Conservation (phyloP, 768 basidiomycete genomes). For the Rhodocollybia butyracea region DNA sequence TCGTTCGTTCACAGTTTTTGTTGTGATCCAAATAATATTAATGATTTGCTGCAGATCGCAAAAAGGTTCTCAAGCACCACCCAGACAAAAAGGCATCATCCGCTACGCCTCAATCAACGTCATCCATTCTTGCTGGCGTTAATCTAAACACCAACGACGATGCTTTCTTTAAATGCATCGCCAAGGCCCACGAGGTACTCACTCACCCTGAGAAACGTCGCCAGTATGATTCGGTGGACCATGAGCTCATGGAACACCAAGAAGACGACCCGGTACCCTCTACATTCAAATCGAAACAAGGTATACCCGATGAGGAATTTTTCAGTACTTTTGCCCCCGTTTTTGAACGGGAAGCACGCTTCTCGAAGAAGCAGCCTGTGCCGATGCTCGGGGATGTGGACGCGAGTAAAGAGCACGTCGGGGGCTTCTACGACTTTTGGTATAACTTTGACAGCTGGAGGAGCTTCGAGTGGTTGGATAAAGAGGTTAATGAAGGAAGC, state of each 20-base stretch:
- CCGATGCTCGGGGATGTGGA: constrained; percentile 72
- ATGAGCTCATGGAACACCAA: constrained; percentile 66
- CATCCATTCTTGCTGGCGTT: constrained; percentile 45
- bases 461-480: constrained; percentile 96
- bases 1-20: constrained; percentile 54
- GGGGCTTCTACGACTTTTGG: constrained; percentile 98
- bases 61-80: constrained; percentile 98
- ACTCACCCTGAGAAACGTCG: constrained; percentile 82
- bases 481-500: constrained; percentile 97
- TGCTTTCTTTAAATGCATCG: constrained; percentile 99
- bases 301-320: constrained; percentile 48
- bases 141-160: constrained; percentile 91
- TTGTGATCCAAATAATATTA: background rate
- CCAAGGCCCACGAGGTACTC: constrained; percentile 96
- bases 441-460: constrained; percentile 99
- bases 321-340: constrained; percentile 75
- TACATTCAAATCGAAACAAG: constrained; percentile 56
- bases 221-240: constrained; percentile 97
- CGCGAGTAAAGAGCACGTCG: constrained; percentile 77
- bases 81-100: constrained; percentile 85
- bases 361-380: constrained; percentile 83
- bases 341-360: constrained; percentile 89
- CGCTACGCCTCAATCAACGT: constrained; percentile 20
- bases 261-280: constrained; percentile 69
- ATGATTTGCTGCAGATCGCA: constrained; percentile 63